Evolutionary conservation across 805 yeast species (phyloP), one percentile per base, ranked within the genome.

Genomic region (Starmerella stigmatis): DNA sequence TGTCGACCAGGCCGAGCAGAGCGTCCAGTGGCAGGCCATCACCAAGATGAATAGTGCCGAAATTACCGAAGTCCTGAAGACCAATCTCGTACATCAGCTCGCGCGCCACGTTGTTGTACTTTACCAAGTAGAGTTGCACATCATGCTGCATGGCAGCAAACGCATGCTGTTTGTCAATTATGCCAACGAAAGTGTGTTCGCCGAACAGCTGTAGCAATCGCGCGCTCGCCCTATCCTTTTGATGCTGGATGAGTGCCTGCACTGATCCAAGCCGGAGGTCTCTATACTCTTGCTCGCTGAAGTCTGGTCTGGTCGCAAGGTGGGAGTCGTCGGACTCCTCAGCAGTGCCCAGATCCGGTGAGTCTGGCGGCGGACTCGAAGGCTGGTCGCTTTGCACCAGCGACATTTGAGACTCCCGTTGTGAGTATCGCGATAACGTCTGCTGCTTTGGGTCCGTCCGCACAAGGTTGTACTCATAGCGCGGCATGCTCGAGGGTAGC

Each of bases 121-220:
- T 96, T 16, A 89, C 76, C 20, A 92, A 63, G 58, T 73, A 81
- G 12, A 92, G 66, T 47, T 78, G 76, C 8, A 86, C 81, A 54
- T 81, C 95, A 58, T 78, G 74, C 60, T 92, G 98, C 35, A 89
- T 68, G n/a, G 94, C 81, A 12, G 82, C 79, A 17, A 89, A 65
- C 35, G 96, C 66, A 49, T 76, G 72, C 11, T 63, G 58, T 10
- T 73, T 72, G 59, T 89, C 97, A 2, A 84, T 88, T 3, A 89
- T 64, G 0, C 98, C 98, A 8, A 92, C 80, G 57, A 72, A 84
- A 0, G 80, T 75, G 41, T 81, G 74, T 44, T 81, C 75, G 8
- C 80, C 71, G 61, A 89, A 77, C 2, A 85, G 62, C 34, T 75
- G 72, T 0, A 94, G 79, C 20, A 89, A 62, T 5, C 71, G 70